phyloP scores from a whole-genome alignment of 306 rosid genomes.

The Pyrus communis region DNA sequence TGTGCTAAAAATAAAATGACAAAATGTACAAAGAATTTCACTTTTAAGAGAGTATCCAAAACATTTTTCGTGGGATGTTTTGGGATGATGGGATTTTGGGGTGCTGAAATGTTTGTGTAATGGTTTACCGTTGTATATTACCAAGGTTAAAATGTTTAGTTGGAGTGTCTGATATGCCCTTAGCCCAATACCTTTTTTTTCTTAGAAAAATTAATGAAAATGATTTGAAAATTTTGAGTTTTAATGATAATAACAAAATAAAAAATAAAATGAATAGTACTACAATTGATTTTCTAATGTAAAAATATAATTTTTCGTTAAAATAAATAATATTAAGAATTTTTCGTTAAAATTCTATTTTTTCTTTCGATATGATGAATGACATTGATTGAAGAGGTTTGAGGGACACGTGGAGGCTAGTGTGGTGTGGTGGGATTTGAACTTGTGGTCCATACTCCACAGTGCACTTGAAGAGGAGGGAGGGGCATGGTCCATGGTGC shows the following conservation, averaged over 20 bases:
- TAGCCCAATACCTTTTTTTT: no score
- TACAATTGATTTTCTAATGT: no score
- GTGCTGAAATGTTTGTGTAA: constrained; percentile 12
- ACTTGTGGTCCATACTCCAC: not conserved
- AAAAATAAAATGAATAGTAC: no score
- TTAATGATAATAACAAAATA: no score
- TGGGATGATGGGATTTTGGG: constrained; percentile 10
- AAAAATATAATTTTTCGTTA: no score
- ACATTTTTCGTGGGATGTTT: not conserved
- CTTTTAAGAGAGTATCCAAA: fast-evolving
- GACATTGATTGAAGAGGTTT: not conserved
- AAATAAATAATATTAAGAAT: no score
- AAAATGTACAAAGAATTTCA: fast-evolving
- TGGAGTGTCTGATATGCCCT: no score
- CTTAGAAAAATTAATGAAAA: no score
- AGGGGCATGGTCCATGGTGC: not conserved
- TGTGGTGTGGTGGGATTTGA: not conserved
- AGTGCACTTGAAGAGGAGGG: not conserved
- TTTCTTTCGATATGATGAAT: not conserved
- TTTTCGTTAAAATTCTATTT: no score
- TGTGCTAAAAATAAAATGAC: fast-evolving
- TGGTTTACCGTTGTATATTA: constrained; percentile 27
- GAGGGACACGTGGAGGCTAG: not conserved
- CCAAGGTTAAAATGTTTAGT: not conserved
- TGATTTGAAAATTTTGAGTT: no score